Base-by-base conservation (phyloP, 306 rosid species). In the Prunus davidiana region DNA sequence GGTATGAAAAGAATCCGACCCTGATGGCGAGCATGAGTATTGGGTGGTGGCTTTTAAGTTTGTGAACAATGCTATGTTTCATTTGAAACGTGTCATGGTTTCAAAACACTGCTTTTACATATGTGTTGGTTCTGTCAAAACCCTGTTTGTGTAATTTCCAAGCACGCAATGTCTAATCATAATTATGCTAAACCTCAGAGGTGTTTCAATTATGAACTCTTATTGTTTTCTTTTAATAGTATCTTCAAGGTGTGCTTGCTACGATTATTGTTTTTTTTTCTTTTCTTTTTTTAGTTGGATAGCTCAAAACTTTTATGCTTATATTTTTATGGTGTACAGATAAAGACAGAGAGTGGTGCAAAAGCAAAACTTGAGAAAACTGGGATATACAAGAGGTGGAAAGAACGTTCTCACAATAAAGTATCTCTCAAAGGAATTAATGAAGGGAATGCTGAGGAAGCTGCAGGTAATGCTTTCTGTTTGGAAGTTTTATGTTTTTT, bases 321-420 rank as follows among this genome's bases (percentile, higher is more conserved):
- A 22, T 57, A 77, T 75, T 70, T 61, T 75, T 7, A 19, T 74
- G 66, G 52, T 76, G 27, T 68, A 60, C 74, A 94, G 96, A 76
- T 94, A 76, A 94, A 87, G 89, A 92, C 97, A 71, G 98, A 94
- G 86, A 84, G 97, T 78, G 97, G 98, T 71, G 88, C 96, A 47
- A 94, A 88, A 86, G 90, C 78, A 16, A 92, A 86, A 85, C 86
- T 91, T 46, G 87, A 79, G 79, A 90, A 90, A 85, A 94, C 96
- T 20, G 98, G 98, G 63, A 90, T 92, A 80, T 94, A 90, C 83
- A 85, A 89, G 79, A 94, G 82, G 84, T 92, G 98, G 97, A 89
- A 92, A 79, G 95, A 84, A 79, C 93, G 88, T 34, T 87, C 96
- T 0, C 97, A 94, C 57, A 80, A 70, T 69, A 92, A 73, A 82